Conservation (phyloP, 345 rosid species). For the Populus pruinosa region DNA sequence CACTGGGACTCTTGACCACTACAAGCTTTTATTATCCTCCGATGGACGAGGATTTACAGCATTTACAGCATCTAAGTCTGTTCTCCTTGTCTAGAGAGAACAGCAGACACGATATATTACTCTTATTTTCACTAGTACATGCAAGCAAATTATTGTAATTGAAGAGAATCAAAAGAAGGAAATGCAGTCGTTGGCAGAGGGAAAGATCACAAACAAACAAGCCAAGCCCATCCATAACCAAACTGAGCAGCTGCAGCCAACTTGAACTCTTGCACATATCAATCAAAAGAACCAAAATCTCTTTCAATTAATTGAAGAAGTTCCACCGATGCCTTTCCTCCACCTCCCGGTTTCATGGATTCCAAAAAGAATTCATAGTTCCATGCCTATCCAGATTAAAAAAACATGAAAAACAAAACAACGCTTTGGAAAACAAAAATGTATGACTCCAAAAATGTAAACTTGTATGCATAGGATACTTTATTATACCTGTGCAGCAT, state of each 20-base stretch:
- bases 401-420: background rate
- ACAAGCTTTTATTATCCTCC: conserved; percentile 79
- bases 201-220: conserved; percentile 56
- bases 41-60: conserved; percentile 63
- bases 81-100: conserved; percentile 65
- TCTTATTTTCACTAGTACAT: background rate
- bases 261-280: conserved; percentile 50
- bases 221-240: conserved; percentile 99
- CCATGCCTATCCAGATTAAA: conserved; percentile 58
- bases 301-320: conserved; percentile 69
- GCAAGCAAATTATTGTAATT: background rate
- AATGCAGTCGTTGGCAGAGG: background rate
- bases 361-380: conserved; percentile 96
- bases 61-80: conserved; percentile 57
- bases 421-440: background rate
- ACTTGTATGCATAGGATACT: background rate
- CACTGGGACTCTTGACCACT: conserved; percentile 80
- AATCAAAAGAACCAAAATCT: conserved; percentile 79
- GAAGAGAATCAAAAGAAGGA: background rate
- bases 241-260: conserved; percentile 73
- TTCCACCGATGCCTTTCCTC: conserved; percentile 83
- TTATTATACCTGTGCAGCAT: conserved; percentile 77
- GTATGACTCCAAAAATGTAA: background rate
- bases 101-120: conserved; percentile 3
- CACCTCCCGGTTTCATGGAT: conserved; percentile 87